Percentiles rank a stretch among this genome's conserved stretches.
Conservation (phyloP, 2,329 filamentous ascomycete species). For the Ambrosiella cleistominuta region DNA sequence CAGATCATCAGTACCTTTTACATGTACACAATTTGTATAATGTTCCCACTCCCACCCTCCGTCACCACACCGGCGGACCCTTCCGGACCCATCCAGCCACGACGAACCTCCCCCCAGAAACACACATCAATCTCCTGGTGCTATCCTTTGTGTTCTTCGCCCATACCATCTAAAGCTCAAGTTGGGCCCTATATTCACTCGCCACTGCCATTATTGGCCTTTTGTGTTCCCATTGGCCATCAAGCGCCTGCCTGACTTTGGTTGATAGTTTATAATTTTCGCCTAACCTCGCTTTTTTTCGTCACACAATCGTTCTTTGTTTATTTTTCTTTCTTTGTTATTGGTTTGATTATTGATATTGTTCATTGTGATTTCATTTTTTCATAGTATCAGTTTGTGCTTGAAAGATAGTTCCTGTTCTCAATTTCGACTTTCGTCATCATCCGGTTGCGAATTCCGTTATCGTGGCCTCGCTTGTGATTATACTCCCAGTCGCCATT, state of each 20-base stretch:
- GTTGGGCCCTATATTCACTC: no score
- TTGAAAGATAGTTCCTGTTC: no score
- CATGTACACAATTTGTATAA: not conserved
- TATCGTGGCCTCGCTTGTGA: no score
- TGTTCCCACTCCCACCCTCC: not conserved
- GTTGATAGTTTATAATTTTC: not conserved
- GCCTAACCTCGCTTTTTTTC: conserved; percentile 6
- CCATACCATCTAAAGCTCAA: no score
- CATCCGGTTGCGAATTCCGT: no score
- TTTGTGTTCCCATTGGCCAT: not conserved
- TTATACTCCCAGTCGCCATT: no score
- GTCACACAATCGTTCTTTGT: not conserved
- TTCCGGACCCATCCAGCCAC: not conserved
- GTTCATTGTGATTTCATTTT: not conserved
- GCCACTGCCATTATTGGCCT: no score
- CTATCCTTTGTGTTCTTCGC: no score
- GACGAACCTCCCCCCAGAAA: not conserved
- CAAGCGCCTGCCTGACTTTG: not conserved
- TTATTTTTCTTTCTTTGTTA: not conserved
- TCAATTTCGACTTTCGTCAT: no score
- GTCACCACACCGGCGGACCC: not conserved
- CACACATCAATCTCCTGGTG: not conserved
- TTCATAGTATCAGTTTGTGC: not conserved
- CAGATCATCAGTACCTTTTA: not conserved
- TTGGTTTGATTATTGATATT: not conserved